Evolutionary conservation across 2,329 filamentous ascomycete species (phyloP), one percentile per base, ranked within the genome.

Genomic region (Macrophomina phaseolina): DNA sequence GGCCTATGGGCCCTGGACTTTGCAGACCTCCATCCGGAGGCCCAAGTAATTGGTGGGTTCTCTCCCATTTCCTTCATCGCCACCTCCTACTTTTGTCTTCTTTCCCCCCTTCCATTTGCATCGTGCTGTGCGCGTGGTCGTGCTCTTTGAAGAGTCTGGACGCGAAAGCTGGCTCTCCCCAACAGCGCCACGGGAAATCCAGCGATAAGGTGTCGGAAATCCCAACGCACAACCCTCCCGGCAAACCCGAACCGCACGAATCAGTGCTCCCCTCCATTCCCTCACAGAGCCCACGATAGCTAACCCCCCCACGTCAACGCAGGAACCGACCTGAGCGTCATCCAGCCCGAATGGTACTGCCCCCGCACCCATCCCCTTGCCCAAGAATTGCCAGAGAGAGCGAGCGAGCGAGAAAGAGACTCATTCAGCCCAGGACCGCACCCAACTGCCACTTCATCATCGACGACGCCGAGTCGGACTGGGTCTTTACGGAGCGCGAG

Each of bases 381-480:
- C 23, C 23, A 23, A 23, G 23, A 23, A 23, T 23, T 23, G 3
- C 23, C 23, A 23, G 23, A 23, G 23, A 23, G 23, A 23, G 3
- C 23, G 23, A 23, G 23, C 23, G 23, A 2, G 23, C 23, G 23
- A 23, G 23, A 23, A 23, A 23, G 23, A 23, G 23, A 23, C 23
- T 23, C 23, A 23, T 23, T 23, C 23, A 23, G 23, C 23, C 2
- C 45, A 81, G 80, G 77, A 79, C 83, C 1, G 81, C 82, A 0
- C 78, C 81, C 4, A 84, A 84, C 69, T 79, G 78, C 69, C 71
- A 74, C 28, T 84, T 84, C 70, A 79, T 83, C 65, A 78, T 84
- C 63, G 82, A 84, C 72, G 82, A 84, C 56, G 74, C 79, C 16
- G 77, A 77, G 1, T 70, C 76, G 5, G 76, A 77, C 34, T 84